Evolutionary conservation across 352 stramenopile species (phyloP), one percentile per base, ranked within the genome.

Genomic region (Phytophthora pseudosyringae): DNA sequence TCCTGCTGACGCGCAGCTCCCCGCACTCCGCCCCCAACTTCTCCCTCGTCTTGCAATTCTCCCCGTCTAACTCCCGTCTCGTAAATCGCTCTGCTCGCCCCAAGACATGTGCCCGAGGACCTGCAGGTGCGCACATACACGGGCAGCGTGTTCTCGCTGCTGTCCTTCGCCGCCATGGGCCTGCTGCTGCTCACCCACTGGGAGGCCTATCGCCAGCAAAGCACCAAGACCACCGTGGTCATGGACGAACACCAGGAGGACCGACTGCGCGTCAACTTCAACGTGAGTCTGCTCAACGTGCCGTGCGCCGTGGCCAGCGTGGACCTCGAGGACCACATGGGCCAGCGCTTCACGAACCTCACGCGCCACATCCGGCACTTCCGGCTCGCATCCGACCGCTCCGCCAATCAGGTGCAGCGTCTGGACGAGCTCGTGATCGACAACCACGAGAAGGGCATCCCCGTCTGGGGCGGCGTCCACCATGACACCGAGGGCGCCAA

Each of bases 211-310:
- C 51, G 61, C n/a, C 15, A 56, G 31, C 53, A 76, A 8, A 71
- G 71, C 40, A 88, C 75, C 39, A 75, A 76, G 58, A 88, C 80
- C 15, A 81, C 75, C 18, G 80, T 94, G 16, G 64, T 79, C 38
- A 75, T 95, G 66, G 84, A 94, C 54, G 77, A 80, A 54, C 83
- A 93, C 59, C 80, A 91, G 64, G 86, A 95, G 59, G 84, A 93
- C 64, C 81, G 84, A 45, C 69, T 95, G 46, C 84, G 84, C 32
- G 88, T 95, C 41, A 93, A 93, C 59, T 95, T 95, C 55, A 95
- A 95, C 64, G 80, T 95, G 31, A 91, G 81, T 64, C 53, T 95
- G 41, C 74, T 90, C 47, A 77, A 84, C 15, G 74, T 95, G 47
- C 85, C 87, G 3, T 95, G 87, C 51, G 55, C 75, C 16, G 73